Evolutionary conservation across 352 stramenopile species (phyloP).

Genomic region (Globisporangium lucens): DNA sequence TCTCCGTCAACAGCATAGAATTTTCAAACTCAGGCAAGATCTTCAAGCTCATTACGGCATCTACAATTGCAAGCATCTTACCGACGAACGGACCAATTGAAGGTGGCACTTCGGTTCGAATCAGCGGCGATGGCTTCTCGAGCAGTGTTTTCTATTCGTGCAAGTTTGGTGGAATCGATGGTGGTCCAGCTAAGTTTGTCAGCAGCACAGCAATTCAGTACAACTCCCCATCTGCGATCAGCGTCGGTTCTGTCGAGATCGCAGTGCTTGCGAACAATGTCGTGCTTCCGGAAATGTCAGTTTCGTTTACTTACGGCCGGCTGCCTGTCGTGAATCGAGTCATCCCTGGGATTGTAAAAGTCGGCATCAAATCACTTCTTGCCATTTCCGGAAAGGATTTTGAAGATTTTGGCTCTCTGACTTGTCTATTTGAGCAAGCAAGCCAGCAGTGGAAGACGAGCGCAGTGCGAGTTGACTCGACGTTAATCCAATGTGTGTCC

Average conservation of each 20-base stretch:
- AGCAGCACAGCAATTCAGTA: background rate
- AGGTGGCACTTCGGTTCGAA: background rate
- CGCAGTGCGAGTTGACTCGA: constrained; percentile 9
- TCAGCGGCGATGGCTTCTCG: constrained; percentile 13
- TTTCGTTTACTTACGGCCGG: background rate
- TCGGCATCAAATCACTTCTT: constrained; percentile 1
- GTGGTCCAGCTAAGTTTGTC: background rate
- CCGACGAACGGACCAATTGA: constrained; percentile 25
- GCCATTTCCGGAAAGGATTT: constrained; percentile 7
- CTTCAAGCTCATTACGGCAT: background rate
- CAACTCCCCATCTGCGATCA: background rate
- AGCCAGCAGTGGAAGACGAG: constrained; percentile 1
- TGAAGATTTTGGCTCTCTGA: constrained; percentile 3
- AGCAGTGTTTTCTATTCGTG: constrained; percentile 5
- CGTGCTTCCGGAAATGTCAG: constrained; percentile 2
- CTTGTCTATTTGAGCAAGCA: constrained; percentile 8
- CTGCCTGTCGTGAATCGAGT: constrained; percentile 3
- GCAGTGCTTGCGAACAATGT: constrained; percentile 6
- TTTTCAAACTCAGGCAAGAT: constrained; percentile 7
- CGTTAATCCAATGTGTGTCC: constrained; percentile 2
- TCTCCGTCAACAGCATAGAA: constrained; percentile 6
- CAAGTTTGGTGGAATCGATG: background rate
- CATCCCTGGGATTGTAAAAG: constrained; percentile 2
- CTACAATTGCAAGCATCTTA: background rate
- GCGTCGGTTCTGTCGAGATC: background rate